Conservation (phyloP, 1,284 basidiomycete genomes). For the Cryptococcus depauperatus region DNA sequence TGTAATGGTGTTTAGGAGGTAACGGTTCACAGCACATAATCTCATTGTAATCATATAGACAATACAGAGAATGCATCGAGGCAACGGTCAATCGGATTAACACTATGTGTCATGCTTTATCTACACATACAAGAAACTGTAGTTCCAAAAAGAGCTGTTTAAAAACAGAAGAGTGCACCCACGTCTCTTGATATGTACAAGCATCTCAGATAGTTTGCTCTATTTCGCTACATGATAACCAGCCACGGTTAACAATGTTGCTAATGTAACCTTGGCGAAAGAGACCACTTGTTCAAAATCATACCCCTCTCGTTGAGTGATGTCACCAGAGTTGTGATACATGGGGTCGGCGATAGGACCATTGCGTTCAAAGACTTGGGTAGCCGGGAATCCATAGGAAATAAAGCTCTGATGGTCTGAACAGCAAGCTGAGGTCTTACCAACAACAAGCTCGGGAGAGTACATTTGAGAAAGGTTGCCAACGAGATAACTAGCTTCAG, state of each 20-base stretch:
- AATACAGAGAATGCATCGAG: no score
- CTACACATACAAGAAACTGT: no score
- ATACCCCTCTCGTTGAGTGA: constrained; percentile 66
- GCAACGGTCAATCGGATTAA: no score
- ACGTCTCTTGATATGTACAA: no score
- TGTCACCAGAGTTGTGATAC: constrained; percentile 57
- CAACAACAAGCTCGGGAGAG: constrained; percentile 70
- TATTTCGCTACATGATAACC: constrained; percentile 19
- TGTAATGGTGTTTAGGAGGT: no score
- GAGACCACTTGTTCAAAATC: constrained; percentile 68
- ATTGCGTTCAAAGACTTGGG: constrained; percentile 61
- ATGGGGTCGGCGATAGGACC: constrained; percentile 75
- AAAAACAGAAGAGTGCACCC: no score
- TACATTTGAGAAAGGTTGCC: constrained; percentile 61
- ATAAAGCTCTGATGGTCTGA: constrained; percentile 77
- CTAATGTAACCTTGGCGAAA: constrained; percentile 70
- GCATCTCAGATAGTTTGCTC: no score
- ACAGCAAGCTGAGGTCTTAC: constrained; percentile 69
- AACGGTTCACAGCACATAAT: no score
- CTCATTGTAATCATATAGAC: no score
- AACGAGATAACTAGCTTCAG: constrained; percentile 65
- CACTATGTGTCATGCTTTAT: no score
- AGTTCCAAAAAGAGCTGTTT: no score
- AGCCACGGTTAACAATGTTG: constrained; percentile 36
- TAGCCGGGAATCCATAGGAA: constrained; percentile 69